These are phyloP conservation scores for Neopestalotiopsis clavispora DNA, from an alignment of 2,329 filamentous ascomycete genomes.

Conservation along the genomic window DNA sequence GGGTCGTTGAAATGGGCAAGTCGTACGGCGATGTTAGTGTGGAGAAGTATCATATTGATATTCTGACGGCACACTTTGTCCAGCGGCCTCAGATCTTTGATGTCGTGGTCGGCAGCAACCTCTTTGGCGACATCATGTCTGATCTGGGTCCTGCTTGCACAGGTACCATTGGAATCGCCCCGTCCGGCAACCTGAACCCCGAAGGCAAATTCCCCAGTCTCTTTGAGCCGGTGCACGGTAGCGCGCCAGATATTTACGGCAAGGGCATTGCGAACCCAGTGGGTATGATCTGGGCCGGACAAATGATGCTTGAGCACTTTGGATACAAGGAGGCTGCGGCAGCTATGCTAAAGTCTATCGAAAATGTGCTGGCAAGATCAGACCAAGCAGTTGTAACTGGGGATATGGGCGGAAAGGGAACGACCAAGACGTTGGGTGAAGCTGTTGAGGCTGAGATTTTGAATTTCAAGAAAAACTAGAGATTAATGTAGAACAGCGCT, in stretches of 20 bases:
- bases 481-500: no score
- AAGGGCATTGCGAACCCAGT: slow-evolving; percentile 67
- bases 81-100: slow-evolving; percentile 61
- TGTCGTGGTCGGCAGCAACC: slow-evolving; percentile 65
- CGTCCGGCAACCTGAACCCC: slow-evolving; percentile 67
- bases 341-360: slow-evolving; percentile 35
- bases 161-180: slow-evolving; percentile 70
- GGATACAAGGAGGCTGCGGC: slow-evolving; percentile 62
- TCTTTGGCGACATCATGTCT: slow-evolving; percentile 66
- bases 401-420: slow-evolving; percentile 63
- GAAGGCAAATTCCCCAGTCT: slow-evolving; percentile 63
- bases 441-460: slow-evolving; percentile 44
- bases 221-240: slow-evolving; percentile 69
- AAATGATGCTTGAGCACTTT: slow-evolving; percentile 71
- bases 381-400: slow-evolving; percentile 58
- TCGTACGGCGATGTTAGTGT: slow-evolving; percentile 61
- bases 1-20: slow-evolving; percentile 55
- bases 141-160: slow-evolving; percentile 68
- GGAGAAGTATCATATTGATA: slow-evolving; percentile 69
- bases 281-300: slow-evolving; percentile 71
- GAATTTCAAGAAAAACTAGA: not conserved
- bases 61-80: slow-evolving; percentile 67
- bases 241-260: slow-evolving; percentile 68
- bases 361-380: slow-evolving; percentile 40
- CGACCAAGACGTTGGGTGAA: slow-evolving; percentile 62